phyloP scores from a whole-genome alignment of 306 rosid genomes.

The Vigna nakashimae region DNA sequence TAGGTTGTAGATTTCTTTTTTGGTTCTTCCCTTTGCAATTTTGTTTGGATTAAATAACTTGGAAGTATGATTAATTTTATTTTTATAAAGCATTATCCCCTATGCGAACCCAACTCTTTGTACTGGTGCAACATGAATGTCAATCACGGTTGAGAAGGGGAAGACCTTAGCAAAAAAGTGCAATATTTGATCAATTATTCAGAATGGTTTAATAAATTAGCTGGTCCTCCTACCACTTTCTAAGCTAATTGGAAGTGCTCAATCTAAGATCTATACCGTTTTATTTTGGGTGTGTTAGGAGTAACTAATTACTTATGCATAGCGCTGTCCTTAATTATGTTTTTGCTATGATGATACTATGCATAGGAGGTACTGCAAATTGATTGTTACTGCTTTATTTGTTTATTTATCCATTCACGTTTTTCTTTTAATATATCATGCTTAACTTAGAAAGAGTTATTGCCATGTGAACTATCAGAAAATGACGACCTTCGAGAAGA shows the following conservation, averaged over 20 bases:
- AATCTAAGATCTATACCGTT: neutral
- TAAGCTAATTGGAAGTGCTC: neutral
- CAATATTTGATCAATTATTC: neutral
- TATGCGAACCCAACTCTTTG: slow-evolving; percentile 22
- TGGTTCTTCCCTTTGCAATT: neutral
- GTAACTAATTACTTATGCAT: neutral
- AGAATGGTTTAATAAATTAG: slow-evolving; percentile 9
- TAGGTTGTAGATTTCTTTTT: slow-evolving; percentile 22
- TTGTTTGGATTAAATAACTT: slow-evolving; percentile 27
- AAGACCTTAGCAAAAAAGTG: neutral
- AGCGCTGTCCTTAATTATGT: neutral
- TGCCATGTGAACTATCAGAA: no score
- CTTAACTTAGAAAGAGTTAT: no score
- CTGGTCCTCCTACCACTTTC: slow-evolving; percentile 1
- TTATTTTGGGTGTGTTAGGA: neutral
- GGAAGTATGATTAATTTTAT: slow-evolving; percentile 12
- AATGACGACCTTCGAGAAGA: no score
- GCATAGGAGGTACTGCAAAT: slow-evolving; percentile 21
- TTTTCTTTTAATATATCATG: no score
- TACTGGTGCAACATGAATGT: slow-evolving; percentile 10
- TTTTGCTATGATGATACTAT: neutral
- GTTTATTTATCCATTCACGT: no score
- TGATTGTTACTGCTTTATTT: neutral
- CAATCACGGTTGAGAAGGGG: neutral
- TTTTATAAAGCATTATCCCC: neutral